Percentiles rank a stretch among this genome's conserved stretches.
Conservation (phyloP, 768 basidiomycete genomes). For the Boletus vinaceobasis region DNA sequence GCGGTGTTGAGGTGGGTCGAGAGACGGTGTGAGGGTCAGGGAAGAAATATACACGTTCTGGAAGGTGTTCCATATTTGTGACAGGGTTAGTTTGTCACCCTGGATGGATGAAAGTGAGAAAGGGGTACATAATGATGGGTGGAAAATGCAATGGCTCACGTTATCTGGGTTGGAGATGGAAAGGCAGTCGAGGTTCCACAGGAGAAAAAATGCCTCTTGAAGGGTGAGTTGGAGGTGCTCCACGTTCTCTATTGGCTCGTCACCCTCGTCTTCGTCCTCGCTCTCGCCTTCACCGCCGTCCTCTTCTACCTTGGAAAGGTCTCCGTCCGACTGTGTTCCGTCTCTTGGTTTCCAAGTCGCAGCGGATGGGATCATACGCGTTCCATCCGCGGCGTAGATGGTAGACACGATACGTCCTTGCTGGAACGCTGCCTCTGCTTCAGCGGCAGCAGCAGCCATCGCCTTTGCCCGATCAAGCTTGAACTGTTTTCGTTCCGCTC, state of each 20-base stretch:
- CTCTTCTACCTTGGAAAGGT: slow-evolving; percentile 15
- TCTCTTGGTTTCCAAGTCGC: slow-evolving; percentile 70
- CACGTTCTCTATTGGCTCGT: slow-evolving; percentile 61
- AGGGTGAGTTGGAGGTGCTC: slow-evolving; percentile 92
- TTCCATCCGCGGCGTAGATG: slow-evolving; percentile 48
- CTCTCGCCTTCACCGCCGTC: slow-evolving; percentile 20
- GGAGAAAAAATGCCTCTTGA: slow-evolving; percentile 85
- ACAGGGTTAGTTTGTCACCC: slow-evolving; percentile 52
- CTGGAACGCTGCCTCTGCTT: slow-evolving; percentile 74
- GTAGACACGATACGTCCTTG: slow-evolving; percentile 65
- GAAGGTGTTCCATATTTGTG: slow-evolving; percentile 63
- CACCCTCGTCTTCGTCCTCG: slow-evolving; percentile 32
- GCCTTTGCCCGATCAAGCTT: slow-evolving; percentile 90
- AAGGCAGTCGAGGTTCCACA: slow-evolving; percentile 82
- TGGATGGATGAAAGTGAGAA: slow-evolving; percentile 24
- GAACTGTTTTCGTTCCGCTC: slow-evolving; percentile 87
- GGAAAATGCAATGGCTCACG: slow-evolving; percentile 39
- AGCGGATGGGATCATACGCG: slow-evolving; percentile 63
- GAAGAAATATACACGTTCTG: slow-evolving; percentile 53
- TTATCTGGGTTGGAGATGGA: slow-evolving; percentile 62
- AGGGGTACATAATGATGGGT: background rate
- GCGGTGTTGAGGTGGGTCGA: slow-evolving; percentile 25
- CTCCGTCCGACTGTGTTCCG: slow-evolving; percentile 10
- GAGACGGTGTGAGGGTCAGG: slow-evolving; percentile 29
- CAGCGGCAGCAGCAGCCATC: slow-evolving; percentile 75